Evolutionary conservation across 78 protist genomes (phyloP).

Genomic region (Cavenderia fasciculata): DNA sequence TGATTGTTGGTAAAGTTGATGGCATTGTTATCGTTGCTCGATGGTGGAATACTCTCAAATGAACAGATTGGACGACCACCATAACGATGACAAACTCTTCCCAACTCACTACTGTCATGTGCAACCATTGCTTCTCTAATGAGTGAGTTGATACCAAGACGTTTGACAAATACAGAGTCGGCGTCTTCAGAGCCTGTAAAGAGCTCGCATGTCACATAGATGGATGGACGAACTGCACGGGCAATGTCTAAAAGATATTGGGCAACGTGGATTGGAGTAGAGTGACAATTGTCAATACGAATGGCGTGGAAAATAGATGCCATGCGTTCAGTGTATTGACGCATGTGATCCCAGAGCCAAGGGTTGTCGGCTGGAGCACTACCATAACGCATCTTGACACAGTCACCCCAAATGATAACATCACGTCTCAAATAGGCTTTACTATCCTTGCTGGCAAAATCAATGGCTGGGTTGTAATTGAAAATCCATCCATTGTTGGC

Average conservation of each 20-base stretch:
- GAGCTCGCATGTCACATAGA: conserved; percentile 87
- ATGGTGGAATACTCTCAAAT: neutral
- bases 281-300: conserved; percentile 95
- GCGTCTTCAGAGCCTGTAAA: conserved; percentile 83
- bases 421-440: conserved; percentile 90
- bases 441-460: conserved; percentile 79
- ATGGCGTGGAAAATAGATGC: conserved; percentile 88
- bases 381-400: conserved; percentile 94
- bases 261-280: conserved; percentile 92
- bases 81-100: conserved; percentile 81
- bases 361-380: conserved; percentile 46
- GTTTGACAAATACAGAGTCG: conserved; percentile 65
- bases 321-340: conserved; percentile 65
- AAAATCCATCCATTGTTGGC: conserved; percentile 91
- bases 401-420: conserved; percentile 96
- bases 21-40: neutral
- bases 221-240: conserved; percentile 74
- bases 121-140: conserved; percentile 83
- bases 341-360: conserved; percentile 94
- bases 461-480: conserved; percentile 76
- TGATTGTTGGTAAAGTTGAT: neutral
- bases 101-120: conserved; percentile 55
- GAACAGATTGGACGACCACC: conserved; percentile 84
- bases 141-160: conserved; percentile 83
- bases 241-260: conserved; percentile 88